phyloP scores from a whole-genome alignment of 2,329 filamentous ascomycete genomes.

The Davidsoniella virescens region DNA sequence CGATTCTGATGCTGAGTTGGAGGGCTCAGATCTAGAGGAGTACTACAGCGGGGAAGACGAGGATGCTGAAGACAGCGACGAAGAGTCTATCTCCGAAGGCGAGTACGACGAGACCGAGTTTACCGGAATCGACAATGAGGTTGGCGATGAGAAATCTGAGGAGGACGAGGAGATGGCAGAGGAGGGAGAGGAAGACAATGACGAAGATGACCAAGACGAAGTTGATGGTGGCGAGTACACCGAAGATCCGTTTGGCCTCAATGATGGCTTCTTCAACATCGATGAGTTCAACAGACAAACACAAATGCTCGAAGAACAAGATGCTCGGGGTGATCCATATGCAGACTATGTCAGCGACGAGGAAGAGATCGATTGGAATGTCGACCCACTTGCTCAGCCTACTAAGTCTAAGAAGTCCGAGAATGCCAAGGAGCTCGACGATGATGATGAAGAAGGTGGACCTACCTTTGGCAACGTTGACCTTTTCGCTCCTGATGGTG shows the following conservation, averaged over 20 bases:
- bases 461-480: conserved; percentile 73
- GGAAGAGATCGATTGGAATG: conserved; percentile 76
- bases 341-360: conserved; percentile 65
- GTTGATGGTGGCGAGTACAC: conserved; percentile 38
- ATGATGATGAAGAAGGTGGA: conserved; percentile 57
- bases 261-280: conserved; percentile 96
- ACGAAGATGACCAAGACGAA: conserved; percentile 26
- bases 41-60: conserved; percentile 21
- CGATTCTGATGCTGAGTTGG: conserved; percentile 19
- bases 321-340: conserved; percentile 58
- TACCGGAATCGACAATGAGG: conserved; percentile 17
- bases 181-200: conserved; percentile 13
- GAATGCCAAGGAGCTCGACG: conserved; percentile 19
- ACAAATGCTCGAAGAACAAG: conserved; percentile 75
- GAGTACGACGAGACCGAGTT: conserved; percentile 14
- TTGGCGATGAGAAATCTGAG: conserved; percentile 23
- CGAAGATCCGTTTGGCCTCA: conserved; percentile 68
- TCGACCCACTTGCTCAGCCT: conserved; percentile 47
- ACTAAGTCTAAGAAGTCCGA: conserved; percentile 18
- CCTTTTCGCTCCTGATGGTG: conserved; percentile 56
- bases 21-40: conserved; percentile 19
- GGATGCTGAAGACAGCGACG: conserved; percentile 20
- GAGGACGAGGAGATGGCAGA: conserved; percentile 21
- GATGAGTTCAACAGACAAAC: conserved; percentile 94
- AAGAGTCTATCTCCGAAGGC: conserved; percentile 21